A percentile compares a stretch with the other conserved stretches of the same genome.
phyloP scores from a whole-genome alignment of 1,284 basidiomycete genomes.

The Pyrrhoderma lamaoense region DNA sequence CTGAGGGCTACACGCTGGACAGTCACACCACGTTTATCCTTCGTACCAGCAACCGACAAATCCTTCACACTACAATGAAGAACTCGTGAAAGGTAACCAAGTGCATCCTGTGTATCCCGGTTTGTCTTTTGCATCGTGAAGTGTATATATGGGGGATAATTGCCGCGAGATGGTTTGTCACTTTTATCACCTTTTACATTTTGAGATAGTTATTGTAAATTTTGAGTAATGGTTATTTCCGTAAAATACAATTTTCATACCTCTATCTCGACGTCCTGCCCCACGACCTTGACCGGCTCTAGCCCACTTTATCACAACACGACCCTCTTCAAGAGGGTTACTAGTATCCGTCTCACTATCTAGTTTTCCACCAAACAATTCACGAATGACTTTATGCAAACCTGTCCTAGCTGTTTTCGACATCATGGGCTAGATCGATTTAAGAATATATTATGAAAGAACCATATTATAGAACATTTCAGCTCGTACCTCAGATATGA shows the following conservation, averaged over 20 bases:
- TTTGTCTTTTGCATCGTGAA: conserved; percentile 98
- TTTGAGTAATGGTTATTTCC: conserved; percentile 16
- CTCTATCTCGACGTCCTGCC: conserved; percentile 36
- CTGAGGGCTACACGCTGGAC: conserved; percentile 86
- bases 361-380: conserved; percentile 76
- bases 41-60: conserved; percentile 89
- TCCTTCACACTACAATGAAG: conserved; percentile 74
- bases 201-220: neutral
- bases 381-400: conserved; percentile 77
- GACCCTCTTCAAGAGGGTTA: conserved; percentile 53
- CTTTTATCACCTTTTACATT: conserved; percentile 27
- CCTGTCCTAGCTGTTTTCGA: conserved; percentile 78
- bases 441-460: conserved; percentile 9
- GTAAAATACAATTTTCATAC: conserved; percentile 22
- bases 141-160: conserved; percentile 85
- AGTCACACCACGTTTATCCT: conserved; percentile 97
- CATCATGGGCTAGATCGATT: conserved; percentile 56
- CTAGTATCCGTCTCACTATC: conserved; percentile 72
- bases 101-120: conserved; percentile 93
- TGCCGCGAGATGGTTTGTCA: conserved; percentile 47
- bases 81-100: conserved; percentile 70
- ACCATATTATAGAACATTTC: neutral
- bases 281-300: conserved; percentile 39
- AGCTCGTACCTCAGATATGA: conserved; percentile 68
- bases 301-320: conserved; percentile 71